Evolutionary conservation across 2,329 filamentous ascomycete genomes (phyloP).

Genomic region (Beauveria caledonica): DNA sequence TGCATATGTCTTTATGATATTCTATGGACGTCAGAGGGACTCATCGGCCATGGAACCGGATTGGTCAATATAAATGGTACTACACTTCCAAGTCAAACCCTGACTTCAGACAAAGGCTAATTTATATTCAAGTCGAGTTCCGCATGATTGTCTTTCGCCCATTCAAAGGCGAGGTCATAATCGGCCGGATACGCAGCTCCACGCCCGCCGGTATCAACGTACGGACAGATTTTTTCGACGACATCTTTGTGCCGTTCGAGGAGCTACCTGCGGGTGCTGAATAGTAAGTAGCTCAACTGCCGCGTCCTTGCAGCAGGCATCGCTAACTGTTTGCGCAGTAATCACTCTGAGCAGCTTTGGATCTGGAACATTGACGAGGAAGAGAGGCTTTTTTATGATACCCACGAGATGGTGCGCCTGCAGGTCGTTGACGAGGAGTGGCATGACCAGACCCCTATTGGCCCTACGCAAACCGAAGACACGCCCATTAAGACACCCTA

Average conservation of each 20-base stretch:
- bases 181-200: constrained; percentile 72
- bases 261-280: constrained; percentile 67
- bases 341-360: constrained; percentile 71
- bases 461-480: constrained; percentile 54
- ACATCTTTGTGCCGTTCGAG: constrained; percentile 71
- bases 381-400: constrained; percentile 75
- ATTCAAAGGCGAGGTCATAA: constrained; percentile 88
- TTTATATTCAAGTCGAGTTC: constrained; percentile 59
- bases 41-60: constrained; percentile 88
- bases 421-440: constrained; percentile 82
- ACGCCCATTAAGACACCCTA: constrained; percentile 61
- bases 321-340: constrained; percentile 37
- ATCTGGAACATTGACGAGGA: constrained; percentile 67
- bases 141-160: constrained; percentile 89
- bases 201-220: constrained; percentile 67
- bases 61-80: constrained; percentile 89
- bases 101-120: background rate
- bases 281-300: constrained; percentile 48
- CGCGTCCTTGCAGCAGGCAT: background rate
- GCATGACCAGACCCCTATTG: constrained; percentile 75
- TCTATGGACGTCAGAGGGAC: constrained; percentile 78
- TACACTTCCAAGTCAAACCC: background rate
- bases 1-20: constrained; percentile 92
- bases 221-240: constrained; percentile 85
- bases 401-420: constrained; percentile 80